Base-by-base conservation (phyloP, 371 early-diverging fungal genomes). In the Lichtheimia ramosa region DNA sequence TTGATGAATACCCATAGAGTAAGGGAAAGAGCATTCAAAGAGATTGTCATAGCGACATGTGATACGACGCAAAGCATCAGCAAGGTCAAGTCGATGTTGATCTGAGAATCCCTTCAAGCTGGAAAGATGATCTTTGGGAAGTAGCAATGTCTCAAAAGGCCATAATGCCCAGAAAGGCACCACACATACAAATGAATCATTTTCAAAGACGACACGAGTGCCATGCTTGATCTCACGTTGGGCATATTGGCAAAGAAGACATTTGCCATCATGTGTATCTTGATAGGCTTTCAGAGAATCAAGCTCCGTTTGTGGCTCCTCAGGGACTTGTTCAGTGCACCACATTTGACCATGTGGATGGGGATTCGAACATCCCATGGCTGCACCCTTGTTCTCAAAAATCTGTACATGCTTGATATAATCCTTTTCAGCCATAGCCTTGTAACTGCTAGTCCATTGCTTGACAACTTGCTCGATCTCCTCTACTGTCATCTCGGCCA, bases 341-440 rank as follows among this genome's bases (percentile, higher is more conserved):
- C 97, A 97, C 63, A 92, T 84, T 75, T 96, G 93, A 34, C 91
- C 87, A 51, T 92, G 91, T 24, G 96, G 96, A 66, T 97, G 96
- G 23, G 96, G 96, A 69, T 94, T 96, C 14, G 93, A 92, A 73
- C 96, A 96, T n/a, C 96, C 96, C 96, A 97, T 96, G 54, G 88
- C 85, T 2, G 89, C 81, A 10, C 97, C 97, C 79, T 96, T 96
- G 80, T 96, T 97, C 68, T 97, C 97, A 79, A 97, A 97, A 39
- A 96, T 82, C 74, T 96, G 96, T 25, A 92, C 89, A 64, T 96
- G 90, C 24, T 73, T 71, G 59, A 92, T 77, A 21, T 59, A 64
- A 0, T 71, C 67, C 28, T 80, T 73, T 13, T 72, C 59, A 7
- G 75, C 65, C 58, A 87, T 72, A 7, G 65, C 63, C n/a, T 71